Percentiles rank a stretch among this genome's conserved stretches.
Evolutionary conservation across 208 protist genomes (phyloP).

Genomic region (Phytomonas serpens): DNA sequence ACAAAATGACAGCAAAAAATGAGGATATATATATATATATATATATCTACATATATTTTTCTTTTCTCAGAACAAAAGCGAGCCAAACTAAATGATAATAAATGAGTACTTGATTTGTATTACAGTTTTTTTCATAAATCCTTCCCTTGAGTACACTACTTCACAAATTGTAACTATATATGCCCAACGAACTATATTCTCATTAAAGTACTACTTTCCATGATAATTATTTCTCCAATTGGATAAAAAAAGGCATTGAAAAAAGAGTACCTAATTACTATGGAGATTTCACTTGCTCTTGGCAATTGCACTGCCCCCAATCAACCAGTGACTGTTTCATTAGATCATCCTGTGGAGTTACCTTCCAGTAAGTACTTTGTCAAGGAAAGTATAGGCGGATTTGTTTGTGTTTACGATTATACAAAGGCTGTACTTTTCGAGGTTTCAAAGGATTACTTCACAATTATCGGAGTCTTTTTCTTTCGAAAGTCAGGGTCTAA

Average conservation of each 20-base stretch:
- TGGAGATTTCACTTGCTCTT: neutral
- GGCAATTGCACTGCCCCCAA: neutral
- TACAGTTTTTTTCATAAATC: neutral
- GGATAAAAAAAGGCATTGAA: neutral
- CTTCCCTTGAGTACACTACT: neutral
- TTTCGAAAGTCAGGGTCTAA: conserved; percentile 13
- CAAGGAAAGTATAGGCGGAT: conserved; percentile 18
- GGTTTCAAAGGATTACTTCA: conserved; percentile 11
- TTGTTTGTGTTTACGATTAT: conserved; percentile 18
- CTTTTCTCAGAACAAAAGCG: neutral
- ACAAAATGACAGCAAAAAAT: neutral
- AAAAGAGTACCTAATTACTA: neutral
- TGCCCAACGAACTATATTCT: neutral
- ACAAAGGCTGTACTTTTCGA: conserved; percentile 17
- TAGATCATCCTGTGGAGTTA: neutral
- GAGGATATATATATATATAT: neutral
- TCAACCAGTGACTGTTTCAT: neutral
- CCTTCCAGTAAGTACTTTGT: conserved; percentile 9
- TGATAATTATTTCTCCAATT: neutral
- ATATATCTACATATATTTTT: neutral
- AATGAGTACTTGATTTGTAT: neutral
- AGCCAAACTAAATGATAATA: neutral
- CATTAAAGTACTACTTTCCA: neutral
- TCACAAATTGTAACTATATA: neutral
- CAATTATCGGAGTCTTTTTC: conserved; percentile 18